Percentiles rank a stretch among this genome's conserved stretches.
Evolutionary conservation across 2,329 filamentous ascomycete species (phyloP).

Genomic region (Xylaria digitata): DNA sequence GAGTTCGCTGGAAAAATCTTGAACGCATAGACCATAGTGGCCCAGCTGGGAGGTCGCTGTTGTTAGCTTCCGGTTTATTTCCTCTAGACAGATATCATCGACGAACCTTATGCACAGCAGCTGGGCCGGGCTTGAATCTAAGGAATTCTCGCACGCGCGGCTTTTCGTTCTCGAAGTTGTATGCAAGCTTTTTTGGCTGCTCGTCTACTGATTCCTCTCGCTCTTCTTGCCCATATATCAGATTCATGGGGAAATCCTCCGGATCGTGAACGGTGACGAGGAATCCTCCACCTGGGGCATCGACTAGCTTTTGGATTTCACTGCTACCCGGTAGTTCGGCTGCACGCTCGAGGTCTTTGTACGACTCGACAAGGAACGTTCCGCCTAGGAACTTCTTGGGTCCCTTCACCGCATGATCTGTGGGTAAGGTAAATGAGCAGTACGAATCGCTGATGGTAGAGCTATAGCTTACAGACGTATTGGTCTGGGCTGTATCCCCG

Average conservation of each 20-base stretch:
- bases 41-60: constrained; percentile 24
- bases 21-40: constrained; percentile 35
- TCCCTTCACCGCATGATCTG: constrained; percentile 34
- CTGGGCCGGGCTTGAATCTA: constrained; percentile 34
- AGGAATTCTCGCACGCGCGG: constrained; percentile 35
- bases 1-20: constrained; percentile 30
- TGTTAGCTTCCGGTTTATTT: constrained; percentile 13
- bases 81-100: background rate
- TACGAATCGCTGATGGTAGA: background rate
- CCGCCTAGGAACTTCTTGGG: constrained; percentile 36
- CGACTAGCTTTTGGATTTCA: constrained; percentile 28
- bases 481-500: constrained; percentile 35
- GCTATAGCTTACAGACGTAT: constrained; percentile 36
- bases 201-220: constrained; percentile 27
- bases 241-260: constrained; percentile 31
- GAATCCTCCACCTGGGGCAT: constrained; percentile 28
- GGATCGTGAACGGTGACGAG: constrained; percentile 31
- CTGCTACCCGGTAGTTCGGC: constrained; percentile 29
- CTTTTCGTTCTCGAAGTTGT: constrained; percentile 38
- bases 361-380: constrained; percentile 34
- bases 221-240: constrained; percentile 32
- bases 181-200: constrained; percentile 29
- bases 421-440: constrained; percentile 4
- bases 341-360: constrained; percentile 34
- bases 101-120: constrained; percentile 36